Conservation (phyloP, 2,329 filamentous ascomycete genomes). For the Aschersonia sp. region DNA sequence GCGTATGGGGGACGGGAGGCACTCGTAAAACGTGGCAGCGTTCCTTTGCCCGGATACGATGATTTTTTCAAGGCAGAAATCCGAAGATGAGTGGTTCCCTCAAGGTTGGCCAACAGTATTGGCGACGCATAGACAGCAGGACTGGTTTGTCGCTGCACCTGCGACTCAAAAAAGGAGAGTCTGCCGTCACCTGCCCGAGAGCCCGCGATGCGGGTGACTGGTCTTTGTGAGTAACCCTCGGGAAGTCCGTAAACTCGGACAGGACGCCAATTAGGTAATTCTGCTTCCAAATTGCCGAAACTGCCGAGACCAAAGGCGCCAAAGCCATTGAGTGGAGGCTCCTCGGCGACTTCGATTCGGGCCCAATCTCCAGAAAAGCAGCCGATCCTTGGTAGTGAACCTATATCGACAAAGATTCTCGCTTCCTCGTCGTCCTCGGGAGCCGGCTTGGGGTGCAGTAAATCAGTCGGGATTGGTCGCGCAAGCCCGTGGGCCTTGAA, state of each 20-base stretch:
- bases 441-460: conserved; percentile 71
- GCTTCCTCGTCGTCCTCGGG: conserved; percentile 74
- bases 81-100: conserved; percentile 63
- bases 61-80: conserved; percentile 54
- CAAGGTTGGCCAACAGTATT: conserved; percentile 73
- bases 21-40: conserved; percentile 40
- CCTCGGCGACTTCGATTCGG: conserved; percentile 61
- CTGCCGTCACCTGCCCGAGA: conserved; percentile 36
- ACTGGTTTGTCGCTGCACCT: conserved; percentile 44
- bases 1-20: conserved; percentile 43
- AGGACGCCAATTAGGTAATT: conserved; percentile 58
- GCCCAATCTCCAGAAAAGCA: conserved; percentile 99
- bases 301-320: conserved; percentile 54
- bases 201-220: conserved; percentile 45
- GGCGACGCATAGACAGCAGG: conserved; percentile 67
- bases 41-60: conserved; percentile 32
- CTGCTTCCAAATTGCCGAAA: conserved; percentile 37
- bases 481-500: conserved; percentile 76
- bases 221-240: conserved; percentile 51
- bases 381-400: conserved; percentile 72
- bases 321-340: conserved; percentile 54
- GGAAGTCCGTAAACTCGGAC: conserved; percentile 83
- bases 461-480: conserved; percentile 54
- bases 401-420: conserved; percentile 81
- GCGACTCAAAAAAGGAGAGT: conserved; percentile 52